phyloP scores from a whole-genome alignment of 495 filamentous ascomycete genomes.

The Penicillium simplicissimum region DNA sequence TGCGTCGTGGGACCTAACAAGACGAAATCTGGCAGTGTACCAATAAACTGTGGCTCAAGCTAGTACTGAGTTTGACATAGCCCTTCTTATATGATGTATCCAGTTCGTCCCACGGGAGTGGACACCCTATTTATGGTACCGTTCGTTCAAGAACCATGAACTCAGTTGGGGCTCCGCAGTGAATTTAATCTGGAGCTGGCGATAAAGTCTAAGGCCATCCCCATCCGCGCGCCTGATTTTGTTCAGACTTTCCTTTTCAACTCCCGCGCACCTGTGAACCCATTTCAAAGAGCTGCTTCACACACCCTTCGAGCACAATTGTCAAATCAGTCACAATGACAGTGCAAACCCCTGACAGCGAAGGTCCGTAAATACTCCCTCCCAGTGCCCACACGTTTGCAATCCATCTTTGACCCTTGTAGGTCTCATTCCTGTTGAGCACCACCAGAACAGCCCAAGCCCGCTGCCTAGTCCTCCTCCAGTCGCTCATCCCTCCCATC shows the following conservation, averaged over 20 bases:
- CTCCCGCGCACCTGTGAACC: neutral
- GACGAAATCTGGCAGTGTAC: slow-evolving; percentile 7
- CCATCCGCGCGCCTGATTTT: neutral
- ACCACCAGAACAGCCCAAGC: neutral
- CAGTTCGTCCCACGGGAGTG: neutral
- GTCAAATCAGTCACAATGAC: slow-evolving; percentile 5
- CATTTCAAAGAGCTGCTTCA: neutral
- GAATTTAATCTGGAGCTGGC: slow-evolving; percentile 1
- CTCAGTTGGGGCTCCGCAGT: neutral
- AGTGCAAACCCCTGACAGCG: slow-evolving; percentile 3
- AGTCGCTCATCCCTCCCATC: neutral
- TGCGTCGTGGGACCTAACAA: neutral
- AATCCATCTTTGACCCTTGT: neutral
- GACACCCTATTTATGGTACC: slow-evolving; percentile 6
- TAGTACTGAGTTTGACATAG: neutral
- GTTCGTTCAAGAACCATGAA: neutral
- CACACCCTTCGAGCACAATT: neutral
- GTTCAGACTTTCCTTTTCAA: neutral
- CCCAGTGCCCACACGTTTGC: neutral
- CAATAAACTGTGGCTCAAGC: neutral
- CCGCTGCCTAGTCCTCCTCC: neutral
- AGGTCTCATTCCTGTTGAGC: slow-evolving; percentile 15
- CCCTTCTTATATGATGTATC: too few relatives aligned
- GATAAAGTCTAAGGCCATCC: slow-evolving; percentile 10
- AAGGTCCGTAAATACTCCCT: slow-evolving; percentile 1